These are phyloP conservation scores for Cnidoscolus chayamansa DNA, from an alignment of 441 rosid species.

Conservation along the genomic window DNA sequence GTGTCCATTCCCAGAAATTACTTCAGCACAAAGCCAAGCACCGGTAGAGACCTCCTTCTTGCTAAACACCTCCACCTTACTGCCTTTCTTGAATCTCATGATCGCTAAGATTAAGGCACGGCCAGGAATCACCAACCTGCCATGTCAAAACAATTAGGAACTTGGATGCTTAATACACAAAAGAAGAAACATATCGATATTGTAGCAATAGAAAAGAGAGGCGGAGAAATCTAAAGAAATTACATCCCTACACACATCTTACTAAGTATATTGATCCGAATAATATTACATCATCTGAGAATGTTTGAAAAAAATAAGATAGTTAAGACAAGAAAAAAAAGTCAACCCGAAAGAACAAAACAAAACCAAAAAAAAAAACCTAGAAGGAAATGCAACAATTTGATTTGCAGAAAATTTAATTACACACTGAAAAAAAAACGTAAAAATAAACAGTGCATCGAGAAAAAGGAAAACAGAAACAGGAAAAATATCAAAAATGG, in stretches of 20 bases:
- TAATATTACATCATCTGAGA: not conserved
- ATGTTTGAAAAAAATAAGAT: not conserved
- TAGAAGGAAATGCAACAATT: not conserved
- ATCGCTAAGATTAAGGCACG: conserved; percentile 3
- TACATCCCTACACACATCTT: not conserved
- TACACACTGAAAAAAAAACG: not conserved
- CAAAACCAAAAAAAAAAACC: not conserved
- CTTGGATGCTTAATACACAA: not conserved
- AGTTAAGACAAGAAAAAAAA: too few relatives aligned
- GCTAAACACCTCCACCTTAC: conserved; percentile 44
- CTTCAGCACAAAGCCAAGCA: conserved; percentile 38
- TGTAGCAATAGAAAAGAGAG: not conserved
- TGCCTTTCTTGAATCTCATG: conserved; percentile 45
- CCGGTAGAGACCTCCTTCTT: conserved; percentile 32
- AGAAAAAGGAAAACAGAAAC: not conserved
- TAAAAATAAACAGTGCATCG: not conserved
- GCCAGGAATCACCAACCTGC: conserved; percentile 13
- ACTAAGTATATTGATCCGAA: not conserved
- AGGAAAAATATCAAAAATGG: not conserved
- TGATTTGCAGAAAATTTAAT: not conserved
- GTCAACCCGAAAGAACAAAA: not conserved
- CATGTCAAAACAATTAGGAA: not conserved
- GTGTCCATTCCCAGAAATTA: conserved; percentile 44
- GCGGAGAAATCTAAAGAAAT: not conserved
- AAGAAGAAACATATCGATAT: not conserved